A percentile compares a stretch with the other conserved stretches of the same genome.
phyloP scores from a whole-genome alignment of 176 grass and related monocot genomes.

The maize (Zea mays) region DNA sequence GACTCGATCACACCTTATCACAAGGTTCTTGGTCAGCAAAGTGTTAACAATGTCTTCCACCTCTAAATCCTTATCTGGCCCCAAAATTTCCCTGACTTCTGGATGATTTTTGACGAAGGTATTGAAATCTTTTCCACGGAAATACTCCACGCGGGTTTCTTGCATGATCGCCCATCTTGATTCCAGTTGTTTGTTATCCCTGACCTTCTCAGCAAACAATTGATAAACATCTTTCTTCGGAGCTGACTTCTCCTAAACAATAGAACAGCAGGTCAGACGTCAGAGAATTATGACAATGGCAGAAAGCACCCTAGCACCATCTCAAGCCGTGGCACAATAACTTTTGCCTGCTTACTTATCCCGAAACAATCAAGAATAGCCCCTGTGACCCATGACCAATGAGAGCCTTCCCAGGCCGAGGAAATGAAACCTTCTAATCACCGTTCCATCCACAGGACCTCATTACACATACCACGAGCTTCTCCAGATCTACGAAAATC shows the following conservation, averaged over 20 bases:
- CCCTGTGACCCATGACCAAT: neutral
- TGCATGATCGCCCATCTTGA: constrained; percentile 99
- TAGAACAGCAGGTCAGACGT: constrained; percentile 1
- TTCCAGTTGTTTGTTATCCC: constrained; percentile 95
- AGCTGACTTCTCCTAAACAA: constrained; percentile 59
- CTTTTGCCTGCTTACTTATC: neutral
- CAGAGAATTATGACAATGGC: neutral
- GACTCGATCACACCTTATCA: constrained; percentile 89
- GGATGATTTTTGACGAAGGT: constrained; percentile 82
- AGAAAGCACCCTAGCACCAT: neutral
- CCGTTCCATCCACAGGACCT: neutral
- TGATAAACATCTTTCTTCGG: constrained; percentile 87
- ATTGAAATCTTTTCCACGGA: constrained; percentile 94
- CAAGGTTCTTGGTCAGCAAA: constrained; percentile 70
- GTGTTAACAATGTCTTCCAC: constrained; percentile 82
- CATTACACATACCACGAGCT: neutral
- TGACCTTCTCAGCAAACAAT: constrained; percentile 94
- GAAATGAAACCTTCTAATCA: neutral
- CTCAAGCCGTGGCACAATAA: neutral
- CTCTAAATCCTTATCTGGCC: constrained; percentile 78
- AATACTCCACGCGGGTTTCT: constrained; percentile 99
- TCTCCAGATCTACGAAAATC: constrained; percentile 32
- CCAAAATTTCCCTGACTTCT: constrained; percentile 82
- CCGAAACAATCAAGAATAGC: neutral
- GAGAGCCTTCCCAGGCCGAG: neutral